Conservation (phyloP, 1,139 yeast species). For the Yarrowia galli region DNA sequence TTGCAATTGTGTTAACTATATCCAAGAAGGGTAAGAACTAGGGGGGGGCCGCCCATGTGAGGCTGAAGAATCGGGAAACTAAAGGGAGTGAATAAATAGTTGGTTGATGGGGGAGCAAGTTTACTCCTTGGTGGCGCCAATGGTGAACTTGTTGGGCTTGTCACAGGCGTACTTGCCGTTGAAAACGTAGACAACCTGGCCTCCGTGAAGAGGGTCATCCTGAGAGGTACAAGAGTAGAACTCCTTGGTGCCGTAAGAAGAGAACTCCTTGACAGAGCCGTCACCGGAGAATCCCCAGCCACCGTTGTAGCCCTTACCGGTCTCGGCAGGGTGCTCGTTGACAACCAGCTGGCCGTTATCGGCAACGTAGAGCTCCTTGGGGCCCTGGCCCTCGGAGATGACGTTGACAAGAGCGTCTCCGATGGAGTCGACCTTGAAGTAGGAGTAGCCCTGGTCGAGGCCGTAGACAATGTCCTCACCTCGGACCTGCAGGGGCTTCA, state of each 20-base stretch:
- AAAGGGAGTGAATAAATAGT: constrained; percentile 7
- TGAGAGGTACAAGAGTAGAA: constrained; percentile 15
- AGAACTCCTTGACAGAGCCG: constrained; percentile 24
- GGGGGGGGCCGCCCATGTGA: neutral
- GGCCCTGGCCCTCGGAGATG: constrained; percentile 4
- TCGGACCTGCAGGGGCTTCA: constrained; percentile 30
- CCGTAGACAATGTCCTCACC: constrained; percentile 15
- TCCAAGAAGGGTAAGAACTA: neutral
- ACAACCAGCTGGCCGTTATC: constrained; percentile 13
- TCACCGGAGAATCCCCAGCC: constrained; percentile 28
- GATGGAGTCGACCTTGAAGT: constrained; percentile 6
- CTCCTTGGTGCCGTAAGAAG: constrained; percentile 15
- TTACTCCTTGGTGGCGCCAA: constrained; percentile 25
- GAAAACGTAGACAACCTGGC: constrained; percentile 9
- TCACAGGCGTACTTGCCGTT: constrained; percentile 22
- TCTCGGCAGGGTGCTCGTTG: constrained; percentile 14
- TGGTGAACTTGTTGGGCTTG: constrained; percentile 7
- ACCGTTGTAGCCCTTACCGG: constrained; percentile 11
- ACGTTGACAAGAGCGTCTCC: constrained; percentile 20
- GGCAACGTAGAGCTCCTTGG: constrained; percentile 19
- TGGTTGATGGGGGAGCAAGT: neutral
- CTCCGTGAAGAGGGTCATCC: constrained; percentile 17
- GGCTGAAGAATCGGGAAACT: neutral
- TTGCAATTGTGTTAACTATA: neutral
- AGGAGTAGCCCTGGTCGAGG: constrained; percentile 18